Evolutionary conservation across 148 eudicot genomes (phyloP).

Genomic region (Fallopia convolvulus): DNA sequence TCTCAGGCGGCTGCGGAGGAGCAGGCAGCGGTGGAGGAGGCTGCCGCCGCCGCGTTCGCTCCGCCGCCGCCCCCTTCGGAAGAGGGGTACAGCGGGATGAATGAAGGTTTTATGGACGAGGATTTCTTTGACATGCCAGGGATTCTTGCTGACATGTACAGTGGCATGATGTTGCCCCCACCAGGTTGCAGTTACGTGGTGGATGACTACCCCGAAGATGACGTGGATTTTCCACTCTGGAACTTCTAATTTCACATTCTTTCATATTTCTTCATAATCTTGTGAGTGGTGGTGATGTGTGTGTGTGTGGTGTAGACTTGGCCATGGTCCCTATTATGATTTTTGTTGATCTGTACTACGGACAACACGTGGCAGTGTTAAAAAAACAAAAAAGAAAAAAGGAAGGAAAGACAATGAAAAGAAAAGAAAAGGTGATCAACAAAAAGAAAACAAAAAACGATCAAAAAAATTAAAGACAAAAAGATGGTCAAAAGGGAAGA

Average conservation of each 20-base stretch:
- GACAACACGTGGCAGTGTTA: not conserved
- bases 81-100: not conserved
- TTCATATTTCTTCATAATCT: not conserved
- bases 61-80: not conserved
- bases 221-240: constrained; percentile 19
- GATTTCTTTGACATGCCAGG: constrained; percentile 41
- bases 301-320: too few relatives aligned
- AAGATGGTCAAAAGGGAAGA: too few relatives aligned
- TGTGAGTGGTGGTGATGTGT: too few relatives aligned
- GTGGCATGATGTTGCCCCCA: constrained; percentile 38
- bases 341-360: not conserved
- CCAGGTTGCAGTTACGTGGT: constrained; percentile 9
- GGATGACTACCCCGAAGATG: not conserved
- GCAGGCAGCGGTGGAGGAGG: not conserved
- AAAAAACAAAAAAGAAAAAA: too few relatives aligned
- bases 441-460: too few relatives aligned
- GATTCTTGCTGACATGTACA: constrained; percentile 52
- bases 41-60: not conserved
- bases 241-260: not conserved
- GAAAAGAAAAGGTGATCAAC: too few relatives aligned
- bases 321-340: not conserved
- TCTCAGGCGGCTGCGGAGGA: too few relatives aligned
- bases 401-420: too few relatives aligned
- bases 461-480: too few relatives aligned
- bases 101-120: constrained; percentile 32